A percentile compares a stretch with the other conserved stretches of the same genome.
phyloP scores from a whole-genome alignment of 495 filamentous ascomycete species.

The Sordaria brevicollis region DNA sequence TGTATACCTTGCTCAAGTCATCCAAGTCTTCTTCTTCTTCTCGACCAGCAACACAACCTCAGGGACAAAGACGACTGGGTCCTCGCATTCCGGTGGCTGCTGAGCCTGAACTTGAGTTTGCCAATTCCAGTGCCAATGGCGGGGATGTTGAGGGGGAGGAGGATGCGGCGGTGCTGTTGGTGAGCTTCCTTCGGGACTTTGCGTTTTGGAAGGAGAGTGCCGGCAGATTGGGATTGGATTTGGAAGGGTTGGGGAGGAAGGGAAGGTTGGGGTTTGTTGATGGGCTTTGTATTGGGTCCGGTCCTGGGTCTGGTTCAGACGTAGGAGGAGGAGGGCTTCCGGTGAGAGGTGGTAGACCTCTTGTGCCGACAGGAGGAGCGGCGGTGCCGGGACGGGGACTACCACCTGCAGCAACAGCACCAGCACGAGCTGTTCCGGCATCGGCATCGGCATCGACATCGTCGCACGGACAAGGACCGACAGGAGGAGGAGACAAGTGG shows the following conservation, averaged over 20 bases:
- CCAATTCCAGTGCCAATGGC: neutral
- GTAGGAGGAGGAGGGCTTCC: too few relatives aligned
- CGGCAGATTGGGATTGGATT: slow-evolving; percentile 59
- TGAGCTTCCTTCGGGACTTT: slow-evolving; percentile 69
- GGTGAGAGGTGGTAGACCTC: neutral
- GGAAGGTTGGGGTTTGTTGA: slow-evolving; percentile 62
- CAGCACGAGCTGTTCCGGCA: neutral
- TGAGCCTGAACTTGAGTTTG: neutral
- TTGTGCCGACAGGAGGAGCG: neutral
- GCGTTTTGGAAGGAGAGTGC: slow-evolving; percentile 64
- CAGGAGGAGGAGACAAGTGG: neutral
- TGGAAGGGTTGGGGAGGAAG: slow-evolving; percentile 46
- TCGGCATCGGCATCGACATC: neutral
- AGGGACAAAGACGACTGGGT: neutral
- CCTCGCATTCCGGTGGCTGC: neutral
- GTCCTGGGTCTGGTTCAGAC: neutral
- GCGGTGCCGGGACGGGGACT: neutral
- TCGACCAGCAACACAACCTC: neutral
- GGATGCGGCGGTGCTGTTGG: slow-evolving; percentile 50
- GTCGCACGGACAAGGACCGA: neutral
- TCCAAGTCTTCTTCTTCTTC: neutral
- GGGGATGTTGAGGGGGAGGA: neutral
- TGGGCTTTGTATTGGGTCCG: slow-evolving; percentile 38
- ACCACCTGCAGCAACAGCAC: too few relatives aligned
- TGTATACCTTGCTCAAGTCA: slow-evolving; percentile 45